Base-by-base conservation (phyloP, 495 filamentous ascomycete species). In the Talaromyces adpressus region DNA sequence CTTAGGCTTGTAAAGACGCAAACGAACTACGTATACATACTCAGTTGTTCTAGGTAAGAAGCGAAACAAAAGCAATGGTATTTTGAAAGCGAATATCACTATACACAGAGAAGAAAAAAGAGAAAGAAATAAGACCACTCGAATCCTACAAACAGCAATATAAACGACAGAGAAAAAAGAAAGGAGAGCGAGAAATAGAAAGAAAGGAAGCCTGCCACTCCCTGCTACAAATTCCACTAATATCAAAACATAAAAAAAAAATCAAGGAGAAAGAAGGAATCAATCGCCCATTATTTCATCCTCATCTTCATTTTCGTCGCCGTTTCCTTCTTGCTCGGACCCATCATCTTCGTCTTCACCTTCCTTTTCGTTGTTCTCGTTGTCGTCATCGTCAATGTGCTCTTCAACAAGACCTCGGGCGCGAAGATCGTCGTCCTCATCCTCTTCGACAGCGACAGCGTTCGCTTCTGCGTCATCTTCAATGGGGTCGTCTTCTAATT, bases 271-370 rank as follows among this genome's bases (percentile, higher is more conserved):
- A 63, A 52, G n/a, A 49, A 62, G 32, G 63, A 53, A 69, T 63
- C 16, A 91, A 74, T 91, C 89, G 32, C 89, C 88, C 77, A 91
- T 84, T 14, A 91, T 76, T 65, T 87, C 81, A 69, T 86, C 86
- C 62, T 89, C 87, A 62, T 85, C 80, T 60, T 84, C 83, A 39
- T 73, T 69, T 22, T 71, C 69, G 14, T 74, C 75, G 9, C 30
- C 56, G 27, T 78, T 74, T 14, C 77, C 78, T 45, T 82, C 45
- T 49, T 20, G 16, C 45, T 49, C 45, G 18, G 45, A 49, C 45
- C n/a, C 81, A 68, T 82, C 81, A 68, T 82, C 80, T 1, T 56
- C 52, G 12, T 29, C 52, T 29, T 56, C 52, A 29, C 27, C 52
- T 14, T 27, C 23, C 27, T 56, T 56, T 29, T 56, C 52, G 22